phyloP scores from a whole-genome alignment of 2,329 filamentous ascomycete genomes.

The Chrysosporium keratinophilum region DNA sequence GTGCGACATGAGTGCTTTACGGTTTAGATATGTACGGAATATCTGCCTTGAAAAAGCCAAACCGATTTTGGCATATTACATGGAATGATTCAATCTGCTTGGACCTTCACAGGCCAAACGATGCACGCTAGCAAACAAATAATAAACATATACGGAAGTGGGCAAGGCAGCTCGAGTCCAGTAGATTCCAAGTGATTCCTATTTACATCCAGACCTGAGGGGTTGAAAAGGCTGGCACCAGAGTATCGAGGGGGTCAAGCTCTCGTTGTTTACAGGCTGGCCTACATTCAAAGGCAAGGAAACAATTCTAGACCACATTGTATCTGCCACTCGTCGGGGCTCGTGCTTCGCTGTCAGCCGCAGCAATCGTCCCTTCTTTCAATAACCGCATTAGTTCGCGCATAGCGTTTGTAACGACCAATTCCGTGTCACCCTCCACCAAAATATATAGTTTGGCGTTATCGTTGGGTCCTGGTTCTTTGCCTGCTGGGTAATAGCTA shows the following conservation, averaged over 20 bases:
- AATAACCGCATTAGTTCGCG: constrained; percentile 77
- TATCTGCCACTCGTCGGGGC: constrained; percentile 74
- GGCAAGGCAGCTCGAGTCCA: no score
- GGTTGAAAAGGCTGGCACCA: no score
- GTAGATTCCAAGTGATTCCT: no score
- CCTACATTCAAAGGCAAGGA: background rate
- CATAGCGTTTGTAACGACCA: constrained; percentile 83
- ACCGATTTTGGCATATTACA: no score
- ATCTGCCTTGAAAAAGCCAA: no score
- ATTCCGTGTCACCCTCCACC: constrained; percentile 92
- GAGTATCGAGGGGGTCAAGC: background rate
- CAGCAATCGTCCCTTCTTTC: constrained; percentile 81
- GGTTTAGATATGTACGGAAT: no score
- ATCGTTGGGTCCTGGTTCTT: constrained; percentile 62
- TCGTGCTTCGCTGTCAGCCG: constrained; percentile 73
- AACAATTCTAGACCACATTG: constrained; percentile 55
- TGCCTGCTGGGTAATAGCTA: constrained; percentile 73
- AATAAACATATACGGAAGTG: no score
- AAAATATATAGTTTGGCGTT: constrained; percentile 96
- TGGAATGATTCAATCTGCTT: no score
- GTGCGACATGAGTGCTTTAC: no score
- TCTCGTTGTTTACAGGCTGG: background rate
- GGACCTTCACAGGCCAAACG: no score
- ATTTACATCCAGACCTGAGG: no score
- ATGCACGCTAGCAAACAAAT: no score